Evolutionary conservation across 2,329 filamentous ascomycete species (phyloP), one percentile per base, ranked within the genome.

Genomic region (Beauveria brongniartii): DNA sequence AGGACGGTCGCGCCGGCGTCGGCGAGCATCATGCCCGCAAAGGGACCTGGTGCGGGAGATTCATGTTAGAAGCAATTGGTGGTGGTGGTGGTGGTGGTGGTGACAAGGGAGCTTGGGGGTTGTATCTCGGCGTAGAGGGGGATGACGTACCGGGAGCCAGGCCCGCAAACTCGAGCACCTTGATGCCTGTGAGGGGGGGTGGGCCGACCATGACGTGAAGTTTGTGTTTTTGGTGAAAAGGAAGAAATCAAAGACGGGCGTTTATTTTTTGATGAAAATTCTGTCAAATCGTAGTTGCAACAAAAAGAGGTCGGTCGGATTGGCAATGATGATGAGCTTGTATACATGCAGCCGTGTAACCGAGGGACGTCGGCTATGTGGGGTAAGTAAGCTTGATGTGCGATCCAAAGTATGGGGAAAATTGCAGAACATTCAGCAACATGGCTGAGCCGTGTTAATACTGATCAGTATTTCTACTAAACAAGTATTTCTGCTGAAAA

Each of bases 1-100:
- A 97, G 82, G 68, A 97, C 90, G 6, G 85, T 85, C 59, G 93
- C 93, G 69, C 93, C 93, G 65, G 91, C 91, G 75, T 97, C 92
- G 67, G 92, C 88, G 64, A 97, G 87, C 55, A 96, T 84, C 70
- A 97, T 84, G 68, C 92, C 92, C 55, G 91, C 89, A 72, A 94
- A 97, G 48, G 92, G 92, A 28, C 89, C 92, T 37, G 14, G 12
- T 92, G 65, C 4, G 20, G 12, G 6, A 16, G 18, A 22, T 7
- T 51, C 26, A 18, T 41, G 43, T 52, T 43, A 59, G 51, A 28
- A 56, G 55, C 40, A 16, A 14, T 16, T 37, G 5, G 12, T 37
- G 12, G 10, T 14, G 30, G 30, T 14, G 30, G 30, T 26, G 5
- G 26, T 28, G 6, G 3, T 12, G 30, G 3, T 34, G 10, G 10